Percentiles rank a stretch among this genome's conserved stretches.
phyloP scores from a whole-genome alignment of 169 alveolate species.

The Plasmodium billcollinsi region DNA sequence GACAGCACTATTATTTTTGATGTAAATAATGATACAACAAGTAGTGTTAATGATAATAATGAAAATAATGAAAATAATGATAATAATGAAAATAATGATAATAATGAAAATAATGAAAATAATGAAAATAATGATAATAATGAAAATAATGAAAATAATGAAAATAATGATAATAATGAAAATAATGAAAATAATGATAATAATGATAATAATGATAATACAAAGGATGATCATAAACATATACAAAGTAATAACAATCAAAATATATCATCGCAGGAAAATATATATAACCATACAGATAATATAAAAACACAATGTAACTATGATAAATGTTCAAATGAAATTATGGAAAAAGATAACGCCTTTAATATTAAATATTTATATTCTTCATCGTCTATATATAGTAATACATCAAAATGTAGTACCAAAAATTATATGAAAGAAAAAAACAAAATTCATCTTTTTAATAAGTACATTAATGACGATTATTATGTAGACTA shows the following conservation, averaged over 20 bases:
- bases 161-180: too few species aligned
- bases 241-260: neutral
- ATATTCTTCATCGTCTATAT: conserved; percentile 1
- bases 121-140: too few species aligned
- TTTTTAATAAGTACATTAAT: neutral
- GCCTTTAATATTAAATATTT: neutral
- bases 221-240: neutral
- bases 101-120: neutral
- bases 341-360: neutral
- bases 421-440: neutral
- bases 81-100: neutral
- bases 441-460: neutral
- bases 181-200: neutral
- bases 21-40: too few species aligned
- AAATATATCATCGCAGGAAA: too few species aligned
- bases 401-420: neutral
- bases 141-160: neutral
- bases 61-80: neutral
- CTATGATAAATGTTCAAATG: neutral
- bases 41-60: neutral
- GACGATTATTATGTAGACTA: neutral
- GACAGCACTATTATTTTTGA: neutral
- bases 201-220: neutral
- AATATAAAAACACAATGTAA: too few species aligned
- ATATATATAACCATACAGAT: too few species aligned